Base-by-base conservation (phyloP, 192 early-diverging fungal genomes). In the Dissophora globulifera region DNA sequence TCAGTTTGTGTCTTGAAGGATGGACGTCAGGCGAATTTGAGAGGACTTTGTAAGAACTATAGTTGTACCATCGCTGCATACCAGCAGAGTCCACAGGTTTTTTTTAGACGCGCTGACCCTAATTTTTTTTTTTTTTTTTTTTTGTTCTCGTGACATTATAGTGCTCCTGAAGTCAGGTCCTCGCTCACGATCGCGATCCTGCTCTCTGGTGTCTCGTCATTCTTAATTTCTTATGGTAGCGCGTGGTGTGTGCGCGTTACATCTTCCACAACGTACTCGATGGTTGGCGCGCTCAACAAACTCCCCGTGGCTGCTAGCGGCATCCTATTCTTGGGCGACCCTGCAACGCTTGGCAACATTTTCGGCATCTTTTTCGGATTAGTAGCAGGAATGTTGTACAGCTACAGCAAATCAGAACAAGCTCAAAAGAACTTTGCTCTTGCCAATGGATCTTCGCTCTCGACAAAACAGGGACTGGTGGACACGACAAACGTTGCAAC, bases 211-310 rank as follows among this genome's bases (percentile, higher is more conserved):
- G 69, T 92, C 12, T 90, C 90, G 1, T 93, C 93, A 23, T 99
- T 99, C 85, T 90, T 86, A 35, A 99, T 99, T 70, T 93, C 91
- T 1, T 99, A 93, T 69, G 71, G 85, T 4, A 88, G 89, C 71
- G 89, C 91, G 61, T 94, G 92, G 92, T 93, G 93, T 67, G 86
- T 93, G 22, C 85, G 93, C 40, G 86, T 90, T 12, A 84, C 91
- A 13, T 88, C 85, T 4, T 91, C 90, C 17, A 94, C 93, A 25
- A 94, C 93, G 0, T 94, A 93, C 75, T 90, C 88, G n/a, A 99
- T 99, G 97, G 95, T 95, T 27, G 97, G 97, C 12, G 95, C 97
- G 12, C 90, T 99, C 46, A 99, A 99, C 82, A 99, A 99, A 72
- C 82, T 99, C 31, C 97, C 97, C 16, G 94, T 99, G 60, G 93